These are phyloP conservation scores for Clavispora santaluciae DNA, from an alignment of 805 yeast species.

Conservation along the genomic window DNA sequence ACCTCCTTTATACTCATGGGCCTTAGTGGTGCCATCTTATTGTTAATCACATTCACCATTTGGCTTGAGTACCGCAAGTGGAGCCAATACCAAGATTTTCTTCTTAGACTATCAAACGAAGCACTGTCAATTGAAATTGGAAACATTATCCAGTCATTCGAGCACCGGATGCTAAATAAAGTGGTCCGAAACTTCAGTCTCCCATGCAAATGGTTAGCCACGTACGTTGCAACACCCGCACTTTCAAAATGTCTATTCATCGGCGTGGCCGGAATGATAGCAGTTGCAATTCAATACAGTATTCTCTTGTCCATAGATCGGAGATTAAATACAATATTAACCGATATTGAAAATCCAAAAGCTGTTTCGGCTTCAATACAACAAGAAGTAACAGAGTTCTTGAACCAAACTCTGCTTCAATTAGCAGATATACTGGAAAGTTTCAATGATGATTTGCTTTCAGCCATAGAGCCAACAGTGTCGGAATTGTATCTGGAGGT, in stretches of 20 bases:
- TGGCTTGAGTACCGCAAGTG: neutral
- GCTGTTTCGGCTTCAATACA: neutral
- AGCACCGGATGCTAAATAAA: neutral
- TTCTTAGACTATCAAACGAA: neutral
- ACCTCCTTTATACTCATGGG: neutral
- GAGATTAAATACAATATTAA: neutral
- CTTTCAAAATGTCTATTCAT: slow-evolving; percentile 2
- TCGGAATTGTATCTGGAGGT: slow-evolving; percentile 19
- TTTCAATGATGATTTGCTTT: slow-evolving; percentile 63
- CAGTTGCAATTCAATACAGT: slow-evolving; percentile 5
- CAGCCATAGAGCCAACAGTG: slow-evolving; percentile 59
- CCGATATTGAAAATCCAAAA: too few species aligned
- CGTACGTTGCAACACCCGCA: neutral
- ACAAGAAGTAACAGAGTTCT: neutral
- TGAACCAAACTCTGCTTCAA: slow-evolving; percentile 6
- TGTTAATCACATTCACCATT: neutral
- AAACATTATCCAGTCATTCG: neutral
- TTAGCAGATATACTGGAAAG: slow-evolving; percentile 42
- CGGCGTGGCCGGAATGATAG: slow-evolving; percentile 5
- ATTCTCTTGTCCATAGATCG: slow-evolving; percentile 1
- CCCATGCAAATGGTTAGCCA: neutral
- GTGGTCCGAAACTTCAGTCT: neutral
- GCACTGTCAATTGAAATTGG: neutral
- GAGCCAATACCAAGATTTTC: neutral
- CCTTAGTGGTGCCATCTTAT: neutral